Conservation (phyloP, 441 rosid species). For the Corymbia calophylla region DNA sequence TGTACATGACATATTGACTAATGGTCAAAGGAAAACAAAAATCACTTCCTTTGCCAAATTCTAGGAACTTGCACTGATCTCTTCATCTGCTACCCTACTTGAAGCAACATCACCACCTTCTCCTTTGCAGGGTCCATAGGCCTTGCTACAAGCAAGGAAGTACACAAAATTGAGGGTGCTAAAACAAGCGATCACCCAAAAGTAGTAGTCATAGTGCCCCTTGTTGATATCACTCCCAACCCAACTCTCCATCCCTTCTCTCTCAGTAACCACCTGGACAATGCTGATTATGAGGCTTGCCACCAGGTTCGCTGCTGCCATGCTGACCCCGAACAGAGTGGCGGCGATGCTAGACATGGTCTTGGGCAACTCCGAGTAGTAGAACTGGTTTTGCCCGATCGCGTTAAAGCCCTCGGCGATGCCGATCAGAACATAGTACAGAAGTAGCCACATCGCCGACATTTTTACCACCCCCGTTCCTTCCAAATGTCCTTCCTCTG, state of each 20-base stretch:
- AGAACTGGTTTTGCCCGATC: constrained; percentile 47
- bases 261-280: constrained; percentile 20
- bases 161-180: constrained; percentile 11
- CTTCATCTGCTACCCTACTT: background rate
- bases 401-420: constrained; percentile 33
- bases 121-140: constrained; percentile 16
- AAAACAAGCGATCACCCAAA: constrained; percentile 13
- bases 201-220: constrained; percentile 32
- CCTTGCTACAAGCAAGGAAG: constrained; percentile 9
- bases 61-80: background rate
- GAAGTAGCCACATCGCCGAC: constrained; percentile 55
- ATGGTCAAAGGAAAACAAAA: background rate
- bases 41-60: background rate
- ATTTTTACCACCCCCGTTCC: background rate
- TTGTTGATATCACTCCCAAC: constrained; percentile 10
- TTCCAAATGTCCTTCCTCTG: constrained; percentile 17
- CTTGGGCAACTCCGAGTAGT: constrained; percentile 45
- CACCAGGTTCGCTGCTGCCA: constrained; percentile 19
- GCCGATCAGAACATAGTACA: constrained; percentile 27
- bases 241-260: constrained; percentile 22
- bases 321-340: constrained; percentile 15
- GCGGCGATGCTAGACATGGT: constrained; percentile 50
- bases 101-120: background rate
- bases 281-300: constrained; percentile 24
- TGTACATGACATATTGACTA: background rate